Evolutionary conservation across 805 yeast genomes (phyloP).

Genomic region (Yarrowia sp.): DNA sequence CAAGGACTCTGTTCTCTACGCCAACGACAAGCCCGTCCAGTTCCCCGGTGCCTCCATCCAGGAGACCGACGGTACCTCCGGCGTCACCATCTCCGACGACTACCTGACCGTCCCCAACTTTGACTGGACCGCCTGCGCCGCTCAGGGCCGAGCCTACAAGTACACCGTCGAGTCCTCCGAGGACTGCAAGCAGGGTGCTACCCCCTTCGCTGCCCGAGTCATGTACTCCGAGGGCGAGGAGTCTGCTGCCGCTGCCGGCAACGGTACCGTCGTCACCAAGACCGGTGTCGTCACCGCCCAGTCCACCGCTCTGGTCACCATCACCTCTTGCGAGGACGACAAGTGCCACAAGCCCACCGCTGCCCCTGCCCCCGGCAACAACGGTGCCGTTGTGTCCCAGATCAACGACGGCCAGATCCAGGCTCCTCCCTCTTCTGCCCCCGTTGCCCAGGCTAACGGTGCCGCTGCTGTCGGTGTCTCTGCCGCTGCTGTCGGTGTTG

Average conservation of each 20-base stretch:
- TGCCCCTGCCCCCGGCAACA: constrained; percentile 37
- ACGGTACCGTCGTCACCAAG: constrained; percentile 28
- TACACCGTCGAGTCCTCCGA: constrained; percentile 13
- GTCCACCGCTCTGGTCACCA: constrained; percentile 40
- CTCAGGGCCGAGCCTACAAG: constrained; percentile 5
- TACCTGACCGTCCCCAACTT: constrained; percentile 16
- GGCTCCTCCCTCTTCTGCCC: constrained; percentile 34
- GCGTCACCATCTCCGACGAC: constrained; percentile 6
- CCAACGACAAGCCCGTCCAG: constrained; percentile 33
- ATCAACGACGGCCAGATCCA: constrained; percentile 30
- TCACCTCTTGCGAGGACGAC: constrained; percentile 39
- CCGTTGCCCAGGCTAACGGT: constrained; percentile 32
- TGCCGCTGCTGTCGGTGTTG: constrained; percentile 27
- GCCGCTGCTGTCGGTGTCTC: constrained; percentile 29
- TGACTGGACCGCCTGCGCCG: constrained; percentile 19
- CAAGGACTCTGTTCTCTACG: constrained; percentile 24
- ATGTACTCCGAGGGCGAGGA: neutral
- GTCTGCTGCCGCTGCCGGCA: constrained; percentile 14
- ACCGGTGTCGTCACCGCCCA: constrained; percentile 26
- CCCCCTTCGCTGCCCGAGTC: constrained; percentile 28
- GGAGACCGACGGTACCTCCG: neutral
- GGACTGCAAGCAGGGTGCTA: constrained; percentile 20
- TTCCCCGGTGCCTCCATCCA: constrained; percentile 5
- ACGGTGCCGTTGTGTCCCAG: constrained; percentile 25
- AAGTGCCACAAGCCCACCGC: constrained; percentile 36